Evolutionary conservation across 164 flowering plant species (phyloP).

Genomic region (Magnolia kwangsiensis): DNA sequence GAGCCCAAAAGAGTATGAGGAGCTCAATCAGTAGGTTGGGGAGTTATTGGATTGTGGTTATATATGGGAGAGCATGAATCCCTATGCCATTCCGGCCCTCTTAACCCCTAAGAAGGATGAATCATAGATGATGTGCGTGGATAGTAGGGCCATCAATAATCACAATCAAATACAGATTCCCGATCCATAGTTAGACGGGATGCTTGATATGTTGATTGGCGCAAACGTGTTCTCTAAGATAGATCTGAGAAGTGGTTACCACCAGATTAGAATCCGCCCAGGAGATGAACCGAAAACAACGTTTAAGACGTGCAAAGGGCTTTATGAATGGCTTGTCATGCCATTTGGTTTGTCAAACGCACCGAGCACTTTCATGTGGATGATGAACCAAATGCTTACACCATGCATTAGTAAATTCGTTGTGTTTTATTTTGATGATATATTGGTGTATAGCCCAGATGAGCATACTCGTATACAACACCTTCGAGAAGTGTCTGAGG

Average conservation of each 20-base stretch:
- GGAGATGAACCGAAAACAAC: too few relatives aligned
- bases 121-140: slow-evolving; percentile 1
- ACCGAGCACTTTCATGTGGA: not conserved
- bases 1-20: too few relatives aligned
- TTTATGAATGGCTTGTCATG: too few relatives aligned
- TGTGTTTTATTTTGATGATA: too few relatives aligned
- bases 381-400: not conserved
- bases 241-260: not conserved
- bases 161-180: slow-evolving; percentile 1
- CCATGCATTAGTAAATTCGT: not conserved
- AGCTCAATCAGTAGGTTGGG: not conserved
- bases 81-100: not conserved
- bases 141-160: slow-evolving; percentile 7
- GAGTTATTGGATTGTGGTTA: slow-evolving; percentile 3
- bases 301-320: not conserved
- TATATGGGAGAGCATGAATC: slow-evolving; percentile 11
- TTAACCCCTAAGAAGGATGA: slow-evolving; percentile 4
- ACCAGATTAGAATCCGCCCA: too few relatives aligned
- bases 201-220: not conserved
- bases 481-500: not conserved
- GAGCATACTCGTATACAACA: too few relatives aligned
- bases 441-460: too few relatives aligned
- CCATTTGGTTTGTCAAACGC: not conserved
- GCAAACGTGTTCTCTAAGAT: slow-evolving; percentile 3
- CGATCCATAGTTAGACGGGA: slow-evolving; percentile 3